These are phyloP conservation scores for Emericellopsis terricola DNA, from an alignment of 495 filamentous ascomycete species.

Conservation along the genomic window DNA sequence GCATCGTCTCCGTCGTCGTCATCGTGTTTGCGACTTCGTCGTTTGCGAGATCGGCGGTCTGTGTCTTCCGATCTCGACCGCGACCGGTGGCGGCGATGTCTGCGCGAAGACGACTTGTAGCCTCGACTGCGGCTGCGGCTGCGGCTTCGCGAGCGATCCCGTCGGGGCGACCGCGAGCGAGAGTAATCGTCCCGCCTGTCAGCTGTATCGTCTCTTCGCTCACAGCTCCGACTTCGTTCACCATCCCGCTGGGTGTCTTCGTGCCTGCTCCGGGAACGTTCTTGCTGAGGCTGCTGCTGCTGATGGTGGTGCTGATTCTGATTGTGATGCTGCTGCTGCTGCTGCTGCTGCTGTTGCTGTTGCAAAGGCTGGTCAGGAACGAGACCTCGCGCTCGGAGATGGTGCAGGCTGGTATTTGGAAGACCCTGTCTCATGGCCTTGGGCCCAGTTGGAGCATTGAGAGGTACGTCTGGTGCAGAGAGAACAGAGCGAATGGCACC, in stretches of 20 bases:
- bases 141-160: too few relatives aligned
- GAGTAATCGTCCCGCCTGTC: too few relatives aligned
- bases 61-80: slow-evolving; percentile 34
- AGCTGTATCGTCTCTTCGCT: slow-evolving; percentile 14
- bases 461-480: slow-evolving; percentile 24
- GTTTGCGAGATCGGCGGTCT: too few relatives aligned
- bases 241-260: slow-evolving; percentile 3
- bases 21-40: slow-evolving; percentile 5
- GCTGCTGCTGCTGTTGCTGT: too few relatives aligned
- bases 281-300: slow-evolving; percentile 2
- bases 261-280: not conserved
- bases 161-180: too few relatives aligned
- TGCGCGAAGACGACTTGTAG: slow-evolving; percentile 29
- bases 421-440: slow-evolving; percentile 83
- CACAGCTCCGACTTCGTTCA: slow-evolving; percentile 18
- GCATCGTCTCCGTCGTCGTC: not conserved
- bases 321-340: slow-evolving; percentile 11
- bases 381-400: slow-evolving; percentile 31
- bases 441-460: slow-evolving; percentile 72
- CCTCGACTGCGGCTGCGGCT: slow-evolving; percentile 30
- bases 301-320: slow-evolving; percentile 1
- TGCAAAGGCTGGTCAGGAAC: too few relatives aligned
- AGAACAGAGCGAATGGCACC: slow-evolving; percentile 2
- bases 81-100: slow-evolving; percentile 40
- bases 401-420: slow-evolving; percentile 50